These are phyloP conservation scores for Gonium pectorale DNA, from an alignment of 139 green algal genomes.

Conservation along the genomic window DNA sequence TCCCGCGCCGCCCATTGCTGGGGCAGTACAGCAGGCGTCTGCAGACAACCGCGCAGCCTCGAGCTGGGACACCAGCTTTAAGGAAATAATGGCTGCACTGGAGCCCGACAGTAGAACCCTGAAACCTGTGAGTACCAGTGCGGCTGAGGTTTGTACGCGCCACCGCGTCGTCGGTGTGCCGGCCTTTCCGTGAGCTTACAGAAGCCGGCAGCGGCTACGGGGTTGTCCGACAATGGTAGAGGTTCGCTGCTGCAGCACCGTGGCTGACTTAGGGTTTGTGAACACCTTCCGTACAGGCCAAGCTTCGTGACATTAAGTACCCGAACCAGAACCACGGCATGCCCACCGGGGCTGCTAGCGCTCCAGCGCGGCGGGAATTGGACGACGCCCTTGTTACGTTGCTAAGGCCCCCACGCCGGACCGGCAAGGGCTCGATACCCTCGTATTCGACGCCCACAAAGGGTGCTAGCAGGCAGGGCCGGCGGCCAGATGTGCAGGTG, in stretches of 20 bases:
- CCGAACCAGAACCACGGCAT: slow-evolving; percentile 32
- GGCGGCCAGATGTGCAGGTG: slow-evolving; percentile 12
- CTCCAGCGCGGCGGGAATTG: neutral
- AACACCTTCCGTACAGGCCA: slow-evolving; percentile 23
- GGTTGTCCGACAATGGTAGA: no score
- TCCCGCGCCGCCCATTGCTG: neutral
- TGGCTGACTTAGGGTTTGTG: no score
- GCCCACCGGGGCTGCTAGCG: neutral
- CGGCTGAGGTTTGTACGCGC: no score
- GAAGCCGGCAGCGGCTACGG: no score
- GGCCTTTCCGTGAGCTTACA: no score
- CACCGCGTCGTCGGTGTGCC: no score
- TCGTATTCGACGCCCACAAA: neutral
- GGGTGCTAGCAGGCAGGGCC: slow-evolving; percentile 25
- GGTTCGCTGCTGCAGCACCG: no score
- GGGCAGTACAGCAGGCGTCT: neutral
- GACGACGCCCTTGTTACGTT: slow-evolving; percentile 2
- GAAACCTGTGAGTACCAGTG: slow-evolving; percentile 21
- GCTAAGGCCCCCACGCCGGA: neutral
- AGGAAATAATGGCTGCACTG: slow-evolving; percentile 34
- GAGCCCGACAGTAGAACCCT: slow-evolving; percentile 7
- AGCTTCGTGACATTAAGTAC: slow-evolving; percentile 41
- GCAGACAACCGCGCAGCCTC: neutral
- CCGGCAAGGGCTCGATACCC: neutral
- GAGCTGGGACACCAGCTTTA: slow-evolving; percentile 42